Percentiles rank a stretch among this genome's conserved stretches.
Conservation (phyloP, 768 basidiomycete species). For the Russula foetens region DNA sequence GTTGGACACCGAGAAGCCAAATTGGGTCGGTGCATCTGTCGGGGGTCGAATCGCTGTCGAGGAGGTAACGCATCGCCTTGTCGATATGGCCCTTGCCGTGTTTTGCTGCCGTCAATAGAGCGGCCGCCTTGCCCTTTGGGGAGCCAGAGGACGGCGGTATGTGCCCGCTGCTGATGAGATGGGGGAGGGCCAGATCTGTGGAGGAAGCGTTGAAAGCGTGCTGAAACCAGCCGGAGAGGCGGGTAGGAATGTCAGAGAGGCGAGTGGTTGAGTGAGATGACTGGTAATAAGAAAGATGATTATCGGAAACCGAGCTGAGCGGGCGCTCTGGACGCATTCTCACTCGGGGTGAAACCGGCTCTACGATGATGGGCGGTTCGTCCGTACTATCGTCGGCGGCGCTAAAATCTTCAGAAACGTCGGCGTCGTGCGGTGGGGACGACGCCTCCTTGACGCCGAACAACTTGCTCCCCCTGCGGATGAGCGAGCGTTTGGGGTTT, state of each 20-base stretch:
- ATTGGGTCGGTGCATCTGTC: conserved; percentile 79
- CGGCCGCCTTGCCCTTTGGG: conserved; percentile 39
- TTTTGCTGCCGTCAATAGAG: conserved; percentile 60
- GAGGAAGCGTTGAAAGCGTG: conserved; percentile 69
- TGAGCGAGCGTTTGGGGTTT: conserved; percentile 16
- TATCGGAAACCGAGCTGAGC: conserved; percentile 36
- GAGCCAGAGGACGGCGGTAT: conserved; percentile 26
- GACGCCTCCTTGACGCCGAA: conserved; percentile 18
- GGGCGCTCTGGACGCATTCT: conserved; percentile 53
- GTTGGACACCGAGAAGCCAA: conserved; percentile 82
- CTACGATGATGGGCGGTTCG: conserved; percentile 60
- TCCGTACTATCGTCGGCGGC: conserved; percentile 31
- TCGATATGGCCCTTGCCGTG: conserved; percentile 71
- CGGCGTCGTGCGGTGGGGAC: conserved; percentile 23
- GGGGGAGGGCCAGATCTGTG: conserved; percentile 61
- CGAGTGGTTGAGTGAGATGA: conserved; percentile 39
- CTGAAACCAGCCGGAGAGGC: conserved; percentile 75
- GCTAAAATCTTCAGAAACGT: conserved; percentile 25
- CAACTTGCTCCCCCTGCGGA: conserved; percentile 17
- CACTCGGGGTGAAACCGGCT: conserved; percentile 47
- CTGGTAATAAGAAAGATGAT: conserved; percentile 39
- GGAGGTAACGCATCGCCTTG: conserved; percentile 81
- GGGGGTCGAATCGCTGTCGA: conserved; percentile 82
- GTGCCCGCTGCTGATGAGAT: conserved; percentile 43
- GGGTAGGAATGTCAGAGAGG: conserved; percentile 62